Percentiles rank a stretch among this genome's conserved stretches.
These are phyloP conservation scores for Coniferiporia weirii DNA, from an alignment of 1,284 basidiomycete genomes.

Conservation along the genomic window DNA sequence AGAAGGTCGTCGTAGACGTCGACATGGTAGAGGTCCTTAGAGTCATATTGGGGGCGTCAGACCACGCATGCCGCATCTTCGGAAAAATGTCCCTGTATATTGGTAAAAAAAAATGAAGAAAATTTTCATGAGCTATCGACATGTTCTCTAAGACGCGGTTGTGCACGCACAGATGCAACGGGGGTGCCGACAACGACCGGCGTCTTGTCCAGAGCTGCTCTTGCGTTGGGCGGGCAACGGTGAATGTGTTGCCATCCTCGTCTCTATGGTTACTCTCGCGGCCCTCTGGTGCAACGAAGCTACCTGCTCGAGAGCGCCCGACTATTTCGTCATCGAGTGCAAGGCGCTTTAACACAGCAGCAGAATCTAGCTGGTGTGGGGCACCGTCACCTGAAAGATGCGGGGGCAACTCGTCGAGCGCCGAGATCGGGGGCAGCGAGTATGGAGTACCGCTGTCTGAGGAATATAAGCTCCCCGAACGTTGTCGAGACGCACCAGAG, in stretches of 20 bases:
- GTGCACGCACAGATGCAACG: constrained; percentile 14
- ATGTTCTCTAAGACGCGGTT: too few species aligned
- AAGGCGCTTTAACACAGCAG: constrained; percentile 14
- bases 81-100: constrained; percentile 3
- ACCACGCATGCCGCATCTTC: neutral
- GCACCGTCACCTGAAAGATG: constrained; percentile 1
- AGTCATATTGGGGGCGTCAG: constrained; percentile 2
- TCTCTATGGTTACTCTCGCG: constrained; percentile 15
- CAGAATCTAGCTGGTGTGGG: constrained; percentile 7
- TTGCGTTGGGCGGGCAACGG: constrained; percentile 10
- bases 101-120: neutral
- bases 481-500: neutral
- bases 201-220: constrained; percentile 18
- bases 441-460: constrained; percentile 12
- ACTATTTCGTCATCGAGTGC: constrained; percentile 17
- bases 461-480: constrained; percentile 9
- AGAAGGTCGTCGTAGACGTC: neutral
- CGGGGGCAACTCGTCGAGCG: constrained; percentile 6
- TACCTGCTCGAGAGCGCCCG: constrained; percentile 8
- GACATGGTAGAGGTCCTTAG: neutral
- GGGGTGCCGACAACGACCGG: constrained; percentile 18
- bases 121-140: neutral
- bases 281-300: constrained; percentile 5
- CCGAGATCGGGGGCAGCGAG: constrained; percentile 17
- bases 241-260: constrained; percentile 8